Conservation (phyloP, 805 yeast genomes). For the Cyberlindnera petersonii region DNA sequence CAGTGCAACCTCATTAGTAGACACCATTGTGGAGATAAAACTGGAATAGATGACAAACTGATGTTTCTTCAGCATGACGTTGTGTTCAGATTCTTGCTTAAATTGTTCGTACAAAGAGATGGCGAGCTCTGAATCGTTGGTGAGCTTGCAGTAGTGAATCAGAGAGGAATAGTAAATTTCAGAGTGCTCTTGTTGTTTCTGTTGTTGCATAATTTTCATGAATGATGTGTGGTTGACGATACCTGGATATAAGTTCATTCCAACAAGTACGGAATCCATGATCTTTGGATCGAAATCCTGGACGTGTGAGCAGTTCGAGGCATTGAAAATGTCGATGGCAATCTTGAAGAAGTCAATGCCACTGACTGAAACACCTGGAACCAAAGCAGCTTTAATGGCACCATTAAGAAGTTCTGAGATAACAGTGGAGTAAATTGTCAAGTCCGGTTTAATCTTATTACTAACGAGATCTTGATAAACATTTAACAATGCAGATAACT, state of each 20-base stretch:
- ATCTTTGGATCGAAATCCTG: slow-evolving; percentile 43
- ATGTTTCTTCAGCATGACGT: slow-evolving; percentile 26
- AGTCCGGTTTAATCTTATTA: slow-evolving; percentile 51
- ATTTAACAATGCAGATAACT: slow-evolving; percentile 57
- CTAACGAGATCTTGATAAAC: slow-evolving; percentile 65
- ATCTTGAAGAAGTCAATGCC: slow-evolving; percentile 47
- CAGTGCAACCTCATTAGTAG: slow-evolving; percentile 43
- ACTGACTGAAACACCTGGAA: slow-evolving; percentile 33
- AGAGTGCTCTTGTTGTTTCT: slow-evolving; percentile 25
- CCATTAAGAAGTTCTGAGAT: slow-evolving; percentile 50
- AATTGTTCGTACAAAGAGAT: slow-evolving; percentile 38
- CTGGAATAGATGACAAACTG: slow-evolving; percentile 49
- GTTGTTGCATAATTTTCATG: slow-evolving; percentile 28
- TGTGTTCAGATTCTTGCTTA: slow-evolving; percentile 20
- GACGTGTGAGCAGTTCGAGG: slow-evolving; percentile 37
- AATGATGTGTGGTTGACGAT: slow-evolving; percentile 32
- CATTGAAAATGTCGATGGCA: slow-evolving; percentile 44
- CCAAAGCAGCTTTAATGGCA: slow-evolving; percentile 37
- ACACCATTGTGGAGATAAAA: slow-evolving; percentile 49
- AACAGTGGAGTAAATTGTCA: slow-evolving; percentile 49
- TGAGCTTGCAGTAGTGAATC: slow-evolving; percentile 37
- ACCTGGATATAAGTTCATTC: slow-evolving; percentile 40
- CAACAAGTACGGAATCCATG: slow-evolving; percentile 42
- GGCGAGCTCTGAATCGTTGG: slow-evolving; percentile 36
- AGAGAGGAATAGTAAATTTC: slow-evolving; percentile 37